phyloP scores from a whole-genome alignment of 805 yeast genomes.

The Zygoascus biomembranicola region DNA sequence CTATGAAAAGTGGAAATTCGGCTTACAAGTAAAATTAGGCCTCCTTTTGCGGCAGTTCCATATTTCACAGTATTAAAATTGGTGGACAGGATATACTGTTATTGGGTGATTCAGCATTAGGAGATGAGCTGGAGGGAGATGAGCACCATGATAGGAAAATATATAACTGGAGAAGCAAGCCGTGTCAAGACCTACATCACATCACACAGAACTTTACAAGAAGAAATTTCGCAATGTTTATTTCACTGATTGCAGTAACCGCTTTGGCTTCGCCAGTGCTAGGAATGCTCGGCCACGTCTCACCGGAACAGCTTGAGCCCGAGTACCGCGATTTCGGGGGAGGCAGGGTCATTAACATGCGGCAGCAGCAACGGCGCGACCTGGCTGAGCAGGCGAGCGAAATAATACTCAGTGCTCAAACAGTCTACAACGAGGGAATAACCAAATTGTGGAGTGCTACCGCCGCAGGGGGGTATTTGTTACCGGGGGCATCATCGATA shows the following conservation, averaged over 20 bases:
- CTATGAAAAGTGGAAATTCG: too few relatives aligned
- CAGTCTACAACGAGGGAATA: constrained; percentile 4
- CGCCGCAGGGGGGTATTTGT: constrained; percentile 1
- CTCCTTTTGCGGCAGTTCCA: too few relatives aligned
- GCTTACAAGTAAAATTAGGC: too few relatives aligned
- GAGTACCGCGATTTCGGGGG: neutral
- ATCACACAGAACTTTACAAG: too few relatives aligned
- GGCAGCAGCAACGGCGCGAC: neutral
- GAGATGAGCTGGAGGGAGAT: too few relatives aligned
- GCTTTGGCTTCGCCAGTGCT: neutral
- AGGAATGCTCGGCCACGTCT: neutral
- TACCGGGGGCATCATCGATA: constrained; percentile 2
- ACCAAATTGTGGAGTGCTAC: neutral
- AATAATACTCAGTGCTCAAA: neutral
- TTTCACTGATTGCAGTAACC: neutral
- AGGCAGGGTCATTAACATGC: neutral
- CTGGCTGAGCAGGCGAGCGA: neutral
- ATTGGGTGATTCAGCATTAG: too few relatives aligned
- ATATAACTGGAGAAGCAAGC: too few relatives aligned
- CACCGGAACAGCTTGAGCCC: neutral
- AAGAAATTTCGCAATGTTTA: neutral
- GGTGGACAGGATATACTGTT: too few relatives aligned
- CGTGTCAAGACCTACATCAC: too few relatives aligned
- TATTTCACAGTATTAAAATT: too few relatives aligned
- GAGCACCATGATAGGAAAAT: too few relatives aligned